Percentiles rank a stretch among this genome's conserved stretches.
These are phyloP conservation scores for Backusella tuberculispora DNA, from an alignment of 192 early-diverging fungal genomes.

Conservation along the genomic window DNA sequence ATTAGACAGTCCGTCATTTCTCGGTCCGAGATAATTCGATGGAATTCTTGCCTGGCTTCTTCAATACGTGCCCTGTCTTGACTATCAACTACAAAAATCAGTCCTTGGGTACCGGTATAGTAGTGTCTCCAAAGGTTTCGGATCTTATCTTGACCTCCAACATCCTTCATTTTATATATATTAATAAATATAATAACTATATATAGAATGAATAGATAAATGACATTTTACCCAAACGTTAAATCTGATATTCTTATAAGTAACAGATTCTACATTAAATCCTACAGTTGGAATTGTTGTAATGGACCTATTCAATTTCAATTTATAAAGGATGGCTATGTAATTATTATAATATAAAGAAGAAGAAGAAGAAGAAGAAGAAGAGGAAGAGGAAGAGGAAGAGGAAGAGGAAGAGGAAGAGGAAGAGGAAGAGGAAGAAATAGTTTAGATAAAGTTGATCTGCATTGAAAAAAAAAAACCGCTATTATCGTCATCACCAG, in stretches of 20 bases:
- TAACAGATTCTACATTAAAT: slow-evolving; percentile 88
- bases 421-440: slow-evolving; percentile 40
- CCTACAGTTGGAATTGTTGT: slow-evolving; percentile 99
- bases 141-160: slow-evolving; percentile 94
- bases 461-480: neutral
- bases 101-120: slow-evolving; percentile 84
- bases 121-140: slow-evolving; percentile 88
- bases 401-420: slow-evolving; percentile 94
- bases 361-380: slow-evolving; percentile 95
- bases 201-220: slow-evolving; percentile 92
- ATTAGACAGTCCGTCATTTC: slow-evolving; percentile 86
- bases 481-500: too few species aligned
- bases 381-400: slow-evolving; percentile 52
- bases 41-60: slow-evolving; percentile 83
- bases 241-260: slow-evolving; percentile 74
- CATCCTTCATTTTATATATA: slow-evolving; percentile 81
- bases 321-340: slow-evolving; percentile 96
- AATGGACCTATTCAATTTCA: slow-evolving; percentile 97
- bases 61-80: slow-evolving; percentile 86
- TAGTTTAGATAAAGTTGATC: neutral
- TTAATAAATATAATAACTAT: slow-evolving; percentile 79
- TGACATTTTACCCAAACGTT: slow-evolving; percentile 68
- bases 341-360: slow-evolving; percentile 60
- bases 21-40: slow-evolving; percentile 82
- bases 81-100: slow-evolving; percentile 90